These are phyloP conservation scores for Jaapia argillacea DNA, from an alignment of 768 basidiomycete species.

Conservation along the genomic window DNA sequence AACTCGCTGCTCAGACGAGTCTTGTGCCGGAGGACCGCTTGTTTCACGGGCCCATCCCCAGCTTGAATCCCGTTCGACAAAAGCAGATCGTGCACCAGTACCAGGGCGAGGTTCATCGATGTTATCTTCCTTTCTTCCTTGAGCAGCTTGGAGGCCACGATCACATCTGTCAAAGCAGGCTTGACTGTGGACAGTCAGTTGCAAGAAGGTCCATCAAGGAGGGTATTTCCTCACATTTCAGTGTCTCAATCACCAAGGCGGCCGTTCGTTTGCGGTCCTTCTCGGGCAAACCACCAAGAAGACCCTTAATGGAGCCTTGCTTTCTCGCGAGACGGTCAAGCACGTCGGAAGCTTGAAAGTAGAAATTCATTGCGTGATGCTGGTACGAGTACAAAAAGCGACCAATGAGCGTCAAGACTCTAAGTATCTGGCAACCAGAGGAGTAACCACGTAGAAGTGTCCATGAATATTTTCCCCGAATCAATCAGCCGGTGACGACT, in stretches of 20 bases:
- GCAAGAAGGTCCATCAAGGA: background rate
- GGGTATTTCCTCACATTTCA: conserved; percentile 69
- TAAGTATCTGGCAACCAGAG: too few species aligned
- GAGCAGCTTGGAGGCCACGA: conserved; percentile 56
- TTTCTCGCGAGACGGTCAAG: conserved; percentile 82
- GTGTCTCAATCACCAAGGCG: conserved; percentile 86
- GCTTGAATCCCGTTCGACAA: conserved; percentile 82
- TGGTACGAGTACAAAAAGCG: conserved; percentile 19
- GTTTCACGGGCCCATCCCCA: conserved; percentile 83
- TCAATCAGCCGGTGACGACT: too few species aligned
- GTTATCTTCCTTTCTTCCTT: conserved; percentile 72
- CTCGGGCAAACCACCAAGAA: conserved; percentile 63
- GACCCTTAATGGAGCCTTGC: conserved; percentile 86
- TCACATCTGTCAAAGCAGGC: conserved; percentile 59
- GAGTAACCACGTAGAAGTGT: too few species aligned
- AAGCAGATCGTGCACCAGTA: conserved; percentile 87
- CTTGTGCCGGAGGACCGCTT: conserved; percentile 81
- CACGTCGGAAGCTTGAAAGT: conserved; percentile 79
- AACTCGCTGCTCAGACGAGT: conserved; percentile 83
- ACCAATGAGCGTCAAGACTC: too few species aligned
- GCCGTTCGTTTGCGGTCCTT: conserved; percentile 70
- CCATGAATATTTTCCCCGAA: too few species aligned
- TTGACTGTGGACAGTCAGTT: conserved; percentile 45
- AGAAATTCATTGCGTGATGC: conserved; percentile 74
- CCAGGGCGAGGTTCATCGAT: conserved; percentile 66